Evolutionary conservation across 2,329 filamentous ascomycete genomes (phyloP).

Genomic region (Scortechinia acanthostroma): DNA sequence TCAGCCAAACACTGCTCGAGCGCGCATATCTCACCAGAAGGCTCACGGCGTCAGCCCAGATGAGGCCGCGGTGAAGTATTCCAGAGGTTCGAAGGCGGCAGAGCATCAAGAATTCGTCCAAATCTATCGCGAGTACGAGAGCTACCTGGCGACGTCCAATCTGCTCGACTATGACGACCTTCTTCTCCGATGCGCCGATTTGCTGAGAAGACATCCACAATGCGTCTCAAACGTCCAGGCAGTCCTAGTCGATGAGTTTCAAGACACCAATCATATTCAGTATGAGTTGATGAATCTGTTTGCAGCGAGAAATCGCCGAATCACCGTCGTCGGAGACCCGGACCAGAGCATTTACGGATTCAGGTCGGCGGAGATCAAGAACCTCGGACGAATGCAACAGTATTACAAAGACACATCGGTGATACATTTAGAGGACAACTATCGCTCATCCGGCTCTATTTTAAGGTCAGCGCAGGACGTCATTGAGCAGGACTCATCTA

Average conservation of each 20-base stretch:
- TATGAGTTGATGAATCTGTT: slow-evolving; percentile 67
- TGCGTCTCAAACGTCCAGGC: slow-evolving; percentile 66
- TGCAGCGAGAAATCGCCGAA: slow-evolving; percentile 44
- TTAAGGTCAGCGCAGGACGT: slow-evolving; percentile 56
- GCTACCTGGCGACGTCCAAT: slow-evolving; percentile 51
- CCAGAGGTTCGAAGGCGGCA: slow-evolving; percentile 22
- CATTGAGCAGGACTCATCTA: slow-evolving; percentile 60
- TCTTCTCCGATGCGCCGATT: slow-evolving; percentile 55
- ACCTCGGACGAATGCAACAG: slow-evolving; percentile 54
- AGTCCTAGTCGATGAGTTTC: slow-evolving; percentile 69
- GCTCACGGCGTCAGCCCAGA: neutral
- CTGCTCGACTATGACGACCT: slow-evolving; percentile 68
- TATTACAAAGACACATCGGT: slow-evolving; percentile 57
- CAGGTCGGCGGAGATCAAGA: slow-evolving; percentile 65
- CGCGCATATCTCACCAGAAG: slow-evolving; percentile 30
- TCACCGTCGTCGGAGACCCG: slow-evolving; percentile 69
- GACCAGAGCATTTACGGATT: slow-evolving; percentile 73
- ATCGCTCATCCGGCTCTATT: slow-evolving; percentile 63
- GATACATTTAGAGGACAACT: slow-evolving; percentile 64
- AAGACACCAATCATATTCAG: slow-evolving; percentile 68
- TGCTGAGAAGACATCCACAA: slow-evolving; percentile 49
- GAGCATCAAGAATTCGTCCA: slow-evolving; percentile 55
- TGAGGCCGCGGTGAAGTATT: neutral
- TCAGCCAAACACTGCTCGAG: slow-evolving; percentile 41
- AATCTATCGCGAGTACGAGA: slow-evolving; percentile 50